Base-by-base conservation (phyloP, 179 eudicot species). In the Corrigiola litoralis region DNA sequence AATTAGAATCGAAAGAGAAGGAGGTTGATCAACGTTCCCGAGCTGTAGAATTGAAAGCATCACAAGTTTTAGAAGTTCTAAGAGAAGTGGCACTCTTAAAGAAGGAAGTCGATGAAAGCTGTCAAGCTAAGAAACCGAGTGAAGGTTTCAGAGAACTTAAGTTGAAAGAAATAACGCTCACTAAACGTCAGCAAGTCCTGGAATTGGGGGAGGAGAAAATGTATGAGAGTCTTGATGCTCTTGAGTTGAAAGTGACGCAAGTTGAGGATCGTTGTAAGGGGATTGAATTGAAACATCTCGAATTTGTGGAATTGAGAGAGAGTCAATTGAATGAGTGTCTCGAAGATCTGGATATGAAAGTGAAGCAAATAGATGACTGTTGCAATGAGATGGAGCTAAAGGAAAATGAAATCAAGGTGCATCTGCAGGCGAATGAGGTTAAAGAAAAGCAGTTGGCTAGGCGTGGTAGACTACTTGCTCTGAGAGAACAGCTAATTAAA, bases 1-100 rank as follows among this genome's bases (percentile, higher is more conserved):
- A 46, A 17, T 44, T 71, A 28, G 71, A 74, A 33, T 38, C 42
- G 49, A 67, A 45, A 52, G 51, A 78, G 61, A 27, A 53, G 58
- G 58, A 53, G 40, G 40, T 36, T 5, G 40, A 36, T 36, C 9
- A 9, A 9, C 11, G 13, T 5, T 38, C 13, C 14, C 10, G 44
- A 38, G 44, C 10, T 6, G 44, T 6, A 38, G 14, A 38, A 16
- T 38, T 38, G 11, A 38, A 16, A 38, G 44, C 10, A 38, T n/a
- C n/a, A n/a, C n/a, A n/a, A n/a, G n/a, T n/a, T n/a, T n/a, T n/a
- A n/a, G n/a, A n/a, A n/a, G n/a, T n/a, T n/a, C n/a, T n/a, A n/a
- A n/a, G n/a, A n/a, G n/a, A n/a, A n/a, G n/a, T n/a, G n/a, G n/a
- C n/a, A n/a, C n/a, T n/a, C n/a, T n/a, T n/a, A n/a, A n/a, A n/a